These are phyloP conservation scores for Coemansia sp. DNA, from an alignment of 192 early-diverging fungal species.

Conservation along the genomic window DNA sequence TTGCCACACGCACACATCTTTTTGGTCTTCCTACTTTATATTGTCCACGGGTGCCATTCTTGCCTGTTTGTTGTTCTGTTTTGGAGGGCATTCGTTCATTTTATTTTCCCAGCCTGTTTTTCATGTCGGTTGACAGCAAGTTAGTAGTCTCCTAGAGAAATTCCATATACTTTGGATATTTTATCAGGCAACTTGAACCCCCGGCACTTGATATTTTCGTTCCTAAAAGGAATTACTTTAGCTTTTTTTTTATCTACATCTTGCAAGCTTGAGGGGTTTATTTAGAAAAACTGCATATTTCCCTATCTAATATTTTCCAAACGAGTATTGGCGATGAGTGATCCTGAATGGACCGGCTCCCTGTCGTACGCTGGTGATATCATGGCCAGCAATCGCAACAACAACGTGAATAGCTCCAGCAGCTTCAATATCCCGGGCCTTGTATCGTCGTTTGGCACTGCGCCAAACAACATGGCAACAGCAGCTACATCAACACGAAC, in stretches of 20 bases:
- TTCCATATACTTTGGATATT: background rate
- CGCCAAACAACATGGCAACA: background rate
- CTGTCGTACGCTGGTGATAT: slow-evolving; percentile 37
- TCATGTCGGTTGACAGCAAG: background rate
- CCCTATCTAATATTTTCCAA: slow-evolving; percentile 2
- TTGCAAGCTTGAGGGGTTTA: background rate
- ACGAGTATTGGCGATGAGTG: slow-evolving; percentile 18
- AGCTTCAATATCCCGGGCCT: background rate
- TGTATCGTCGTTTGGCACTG: background rate
- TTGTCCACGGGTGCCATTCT: slow-evolving; percentile 1
- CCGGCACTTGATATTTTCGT: background rate
- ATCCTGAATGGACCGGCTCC: slow-evolving; percentile 42
- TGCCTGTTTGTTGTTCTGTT: background rate
- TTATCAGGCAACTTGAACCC: background rate
- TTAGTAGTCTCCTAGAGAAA: background rate
- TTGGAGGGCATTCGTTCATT: background rate
- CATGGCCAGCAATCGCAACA: slow-evolving; percentile 36
- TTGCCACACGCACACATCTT: background rate
- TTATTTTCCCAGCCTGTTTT: background rate
- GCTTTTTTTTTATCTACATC: background rate
- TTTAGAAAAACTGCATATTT: background rate
- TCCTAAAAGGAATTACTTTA: background rate
- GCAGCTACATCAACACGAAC: slow-evolving; percentile 30
- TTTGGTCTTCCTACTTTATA: background rate
- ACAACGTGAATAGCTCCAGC: slow-evolving; percentile 3